A percentile compares a stretch with the other conserved stretches of the same genome.
These are phyloP conservation scores for Beta macrorhiza DNA, from an alignment of 179 eudicot genomes.

Conservation along the genomic window DNA sequence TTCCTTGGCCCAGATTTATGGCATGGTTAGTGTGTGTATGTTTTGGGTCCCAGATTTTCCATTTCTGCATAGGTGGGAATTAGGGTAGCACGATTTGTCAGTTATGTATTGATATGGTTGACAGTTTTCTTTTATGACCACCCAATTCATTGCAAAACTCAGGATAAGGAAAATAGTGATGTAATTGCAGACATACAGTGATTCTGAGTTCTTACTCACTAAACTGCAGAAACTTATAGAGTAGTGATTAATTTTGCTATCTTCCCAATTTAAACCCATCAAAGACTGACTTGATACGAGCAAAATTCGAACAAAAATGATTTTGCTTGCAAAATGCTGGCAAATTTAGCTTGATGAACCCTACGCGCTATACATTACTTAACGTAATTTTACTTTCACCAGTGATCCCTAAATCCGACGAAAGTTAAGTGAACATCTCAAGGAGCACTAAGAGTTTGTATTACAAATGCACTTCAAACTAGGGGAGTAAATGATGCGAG, in stretches of 20 bases:
- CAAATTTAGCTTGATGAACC: no score
- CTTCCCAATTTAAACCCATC: no score
- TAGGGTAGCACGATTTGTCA: constrained; percentile 12
- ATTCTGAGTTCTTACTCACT: neutral
- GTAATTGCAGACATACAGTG: neutral
- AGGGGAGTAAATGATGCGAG: no score
- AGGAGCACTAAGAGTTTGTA: no score
- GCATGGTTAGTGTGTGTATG: neutral
- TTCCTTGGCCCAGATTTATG: neutral
- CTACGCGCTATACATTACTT: no score
- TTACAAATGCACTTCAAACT: no score
- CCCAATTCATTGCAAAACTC: neutral
- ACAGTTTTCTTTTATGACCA: constrained; percentile 10
- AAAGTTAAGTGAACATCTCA: no score
- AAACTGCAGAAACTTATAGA: neutral
- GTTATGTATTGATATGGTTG: constrained; percentile 5
- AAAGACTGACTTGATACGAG: no score
- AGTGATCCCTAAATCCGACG: no score
- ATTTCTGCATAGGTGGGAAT: constrained; percentile 3
- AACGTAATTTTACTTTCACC: no score
- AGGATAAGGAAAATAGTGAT: constrained; percentile 8
- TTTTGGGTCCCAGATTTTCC: neutral
- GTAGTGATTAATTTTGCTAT: neutral
- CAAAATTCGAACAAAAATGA: no score
- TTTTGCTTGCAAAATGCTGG: no score